These are phyloP conservation scores for Candida krabiensis DNA, from an alignment of 805 yeast species.

Conservation along the genomic window DNA sequence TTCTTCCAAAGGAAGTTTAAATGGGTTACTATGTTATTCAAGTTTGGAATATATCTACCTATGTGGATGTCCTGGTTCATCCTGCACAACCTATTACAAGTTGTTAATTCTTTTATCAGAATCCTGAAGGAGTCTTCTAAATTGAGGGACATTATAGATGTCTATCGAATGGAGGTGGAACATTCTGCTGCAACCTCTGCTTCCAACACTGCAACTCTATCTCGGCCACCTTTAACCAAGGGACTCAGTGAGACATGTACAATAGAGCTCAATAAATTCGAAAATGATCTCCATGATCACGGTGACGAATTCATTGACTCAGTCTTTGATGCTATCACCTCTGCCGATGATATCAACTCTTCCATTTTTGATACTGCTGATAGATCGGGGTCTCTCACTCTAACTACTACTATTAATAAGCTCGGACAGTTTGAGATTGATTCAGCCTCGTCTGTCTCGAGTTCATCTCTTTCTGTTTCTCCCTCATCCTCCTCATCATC, in stretches of 20 bases:
- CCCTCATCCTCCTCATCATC: neutral
- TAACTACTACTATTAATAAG: constrained; percentile 29
- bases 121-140: constrained; percentile 31
- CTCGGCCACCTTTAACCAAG: constrained; percentile 25
- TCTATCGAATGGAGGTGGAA: constrained; percentile 12
- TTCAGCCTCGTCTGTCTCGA: neutral
- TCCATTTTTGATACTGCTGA: constrained; percentile 30
- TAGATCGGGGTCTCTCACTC: constrained; percentile 22
- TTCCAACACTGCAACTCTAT: neutral
- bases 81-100: constrained; percentile 39
- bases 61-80: constrained; percentile 62
- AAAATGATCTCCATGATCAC: constrained; percentile 52
- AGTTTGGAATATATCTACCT: constrained; percentile 56
- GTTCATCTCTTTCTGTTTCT: neutral
- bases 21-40: constrained; percentile 49
- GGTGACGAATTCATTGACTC: constrained; percentile 67
- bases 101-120: constrained; percentile 32
- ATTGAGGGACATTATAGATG: constrained; percentile 23
- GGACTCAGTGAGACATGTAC: constrained; percentile 28
- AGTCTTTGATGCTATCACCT: constrained; percentile 56
- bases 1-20: constrained; percentile 36
- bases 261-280: constrained; percentile 32
- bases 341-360: constrained; percentile 22
- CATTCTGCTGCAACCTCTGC: constrained; percentile 6
- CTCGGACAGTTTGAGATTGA: constrained; percentile 29